Evolutionary conservation across 1,284 basidiomycete species (phyloP), one percentile per base, ranked within the genome.

Genomic region (Heterobasidion irregulare): DNA sequence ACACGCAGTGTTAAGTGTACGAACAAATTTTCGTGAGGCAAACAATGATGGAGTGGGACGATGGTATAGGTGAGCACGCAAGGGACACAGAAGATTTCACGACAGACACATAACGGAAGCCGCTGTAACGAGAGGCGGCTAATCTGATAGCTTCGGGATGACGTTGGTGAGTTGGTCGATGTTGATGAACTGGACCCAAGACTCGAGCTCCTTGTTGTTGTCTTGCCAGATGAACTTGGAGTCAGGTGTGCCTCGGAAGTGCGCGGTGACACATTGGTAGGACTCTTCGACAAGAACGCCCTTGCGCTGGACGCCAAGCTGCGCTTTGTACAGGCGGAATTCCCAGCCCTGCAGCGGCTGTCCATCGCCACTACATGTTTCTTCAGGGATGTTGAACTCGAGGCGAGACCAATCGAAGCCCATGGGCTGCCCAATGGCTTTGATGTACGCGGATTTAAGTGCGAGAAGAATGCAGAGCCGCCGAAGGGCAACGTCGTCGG

Each of bases 321-420:
- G 77, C n/a, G 85, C 79, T 58, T 78, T 78, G 75, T 87, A 92
- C 38, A 90, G 72, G 10, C 89, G 79, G 68, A 92, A 91, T 65
- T 92, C 89, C 89, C 89, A 92, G 0, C 89, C 89, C 16, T 75
- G 73, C 1, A 92, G 71, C 0, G 79, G 76, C 53, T 80, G 76
- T 2, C 80, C 79, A 66, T 92, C 89, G 1, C 83, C 85, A 1
- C 69, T 75, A 12, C 83, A 84, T 8, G 68, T 75, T 57, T 80
- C 72, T 34, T 76, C 75, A 0, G 83, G 81, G 50, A 90, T 78
- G 67, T 89, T 80, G 73, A 89, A 89, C 62, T 90, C 85, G 59
- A 92, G 81, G 1, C 88, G 82, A 5, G 83, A 81, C 71, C 78
- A 87, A 70, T 91, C 88, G 66, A 91, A 90, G 0, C 86, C 88